Evolutionary conservation across 441 rosid species (phyloP).

Genomic region (Populus hybrid): DNA sequence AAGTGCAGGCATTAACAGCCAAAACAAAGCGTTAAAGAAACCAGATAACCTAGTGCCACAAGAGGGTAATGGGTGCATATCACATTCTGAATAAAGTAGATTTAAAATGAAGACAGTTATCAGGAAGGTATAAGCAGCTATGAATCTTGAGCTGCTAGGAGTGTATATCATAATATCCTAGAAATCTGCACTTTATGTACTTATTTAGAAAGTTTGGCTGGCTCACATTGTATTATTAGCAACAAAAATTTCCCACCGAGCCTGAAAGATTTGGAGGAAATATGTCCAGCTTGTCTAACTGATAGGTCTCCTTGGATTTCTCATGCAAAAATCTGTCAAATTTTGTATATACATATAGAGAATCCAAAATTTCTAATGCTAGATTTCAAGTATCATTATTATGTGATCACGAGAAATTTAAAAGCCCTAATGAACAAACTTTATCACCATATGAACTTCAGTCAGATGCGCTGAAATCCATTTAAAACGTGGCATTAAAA

Average conservation of each 20-base stretch:
- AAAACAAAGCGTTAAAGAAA: not conserved
- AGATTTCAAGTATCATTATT: not conserved
- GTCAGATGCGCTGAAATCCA: not conserved
- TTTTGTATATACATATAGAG: too few species aligned
- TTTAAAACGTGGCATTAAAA: not conserved
- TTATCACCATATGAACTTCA: not conserved
- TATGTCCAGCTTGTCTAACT: not conserved
- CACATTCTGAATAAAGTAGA: not conserved
- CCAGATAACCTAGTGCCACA: not conserved
- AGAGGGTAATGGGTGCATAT: not conserved
- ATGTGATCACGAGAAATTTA: not conserved
- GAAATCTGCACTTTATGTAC: not conserved
- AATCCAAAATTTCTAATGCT: too few species aligned
- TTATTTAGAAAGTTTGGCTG: not conserved
- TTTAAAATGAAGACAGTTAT: not conserved
- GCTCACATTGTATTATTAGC: not conserved
- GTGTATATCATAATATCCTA: not conserved
- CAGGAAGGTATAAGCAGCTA: not conserved
- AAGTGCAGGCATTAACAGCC: slow-evolving; percentile 3
- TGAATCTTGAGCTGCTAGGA: not conserved
- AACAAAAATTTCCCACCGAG: not conserved
- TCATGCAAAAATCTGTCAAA: too few species aligned
- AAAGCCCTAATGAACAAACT: not conserved
- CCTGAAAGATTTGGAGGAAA: not conserved
- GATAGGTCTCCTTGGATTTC: too few species aligned